Percentiles rank a stretch among this genome's conserved stretches.
Conservation (phyloP, 1,284 basidiomycete species). For the Leccinum subrobustum region DNA sequence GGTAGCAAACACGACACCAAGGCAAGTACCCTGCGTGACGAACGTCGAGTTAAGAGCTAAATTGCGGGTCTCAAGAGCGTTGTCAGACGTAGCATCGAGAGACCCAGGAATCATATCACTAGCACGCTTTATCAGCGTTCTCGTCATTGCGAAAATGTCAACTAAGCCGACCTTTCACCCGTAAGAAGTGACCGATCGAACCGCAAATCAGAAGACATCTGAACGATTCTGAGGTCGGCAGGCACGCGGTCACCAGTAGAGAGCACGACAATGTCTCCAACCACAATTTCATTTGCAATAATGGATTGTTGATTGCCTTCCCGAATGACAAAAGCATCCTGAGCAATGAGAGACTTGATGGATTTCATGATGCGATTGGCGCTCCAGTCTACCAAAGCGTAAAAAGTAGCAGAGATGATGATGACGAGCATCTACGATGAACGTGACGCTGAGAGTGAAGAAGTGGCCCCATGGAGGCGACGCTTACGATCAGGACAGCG, state of each 20-base stretch:
- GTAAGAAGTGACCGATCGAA: slow-evolving; percentile 66
- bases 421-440: slow-evolving; percentile 50
- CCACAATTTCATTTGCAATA: slow-evolving; percentile 77
- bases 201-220: slow-evolving; percentile 49
- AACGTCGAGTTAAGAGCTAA: slow-evolving; percentile 54
- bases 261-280: slow-evolving; percentile 80
- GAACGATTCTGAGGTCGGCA: slow-evolving; percentile 75
- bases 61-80: slow-evolving; percentile 60
- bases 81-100: slow-evolving; percentile 51
- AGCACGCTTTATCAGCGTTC: neutral
- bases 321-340: slow-evolving; percentile 43
- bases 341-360: slow-evolving; percentile 39
- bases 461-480: slow-evolving; percentile 29
- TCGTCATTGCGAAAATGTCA: neutral
- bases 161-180: slow-evolving; percentile 56
- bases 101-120: slow-evolving; percentile 50
- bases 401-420: slow-evolving; percentile 55
- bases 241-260: slow-evolving; percentile 78
- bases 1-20: slow-evolving; percentile 55
- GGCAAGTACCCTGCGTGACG: slow-evolving; percentile 54
- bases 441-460: neutral
- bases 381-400: slow-evolving; percentile 42
- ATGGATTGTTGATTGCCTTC: slow-evolving; percentile 63
- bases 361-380: slow-evolving; percentile 38
- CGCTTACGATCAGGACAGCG: slow-evolving; percentile 75